Evolutionary conservation across 2,329 filamentous ascomycete species (phyloP).

Genomic region (Pseudogymnoascus sp.): DNA sequence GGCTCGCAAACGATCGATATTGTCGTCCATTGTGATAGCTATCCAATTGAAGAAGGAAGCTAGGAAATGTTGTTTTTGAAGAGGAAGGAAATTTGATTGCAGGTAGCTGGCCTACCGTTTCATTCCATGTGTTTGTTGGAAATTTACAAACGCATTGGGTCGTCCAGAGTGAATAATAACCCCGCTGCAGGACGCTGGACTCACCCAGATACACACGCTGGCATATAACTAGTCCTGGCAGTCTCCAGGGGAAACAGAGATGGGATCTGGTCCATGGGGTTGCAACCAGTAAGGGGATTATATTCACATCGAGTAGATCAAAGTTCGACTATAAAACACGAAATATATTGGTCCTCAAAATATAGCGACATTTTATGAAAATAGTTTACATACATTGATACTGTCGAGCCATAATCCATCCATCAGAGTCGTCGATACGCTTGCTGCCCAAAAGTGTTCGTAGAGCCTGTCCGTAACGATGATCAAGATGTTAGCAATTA

Average conservation of each 20-base stretch:
- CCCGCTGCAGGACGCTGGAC: not conserved
- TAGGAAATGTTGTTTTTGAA: not conserved
- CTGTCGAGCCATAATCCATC: not conserved
- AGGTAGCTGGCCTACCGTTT: not conserved
- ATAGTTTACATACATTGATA: not conserved
- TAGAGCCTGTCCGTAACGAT: not conserved
- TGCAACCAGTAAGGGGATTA: not conserved
- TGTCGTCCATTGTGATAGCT: slow-evolving; percentile 9
- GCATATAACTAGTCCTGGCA: not conserved
- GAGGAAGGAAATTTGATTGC: not conserved
- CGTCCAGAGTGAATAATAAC: not conserved
- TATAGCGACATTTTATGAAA: not conserved
- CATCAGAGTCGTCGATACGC: not conserved
- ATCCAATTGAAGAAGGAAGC: not conserved
- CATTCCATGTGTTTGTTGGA: not conserved
- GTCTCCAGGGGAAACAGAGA: not conserved
- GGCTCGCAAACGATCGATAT: slow-evolving; percentile 15
- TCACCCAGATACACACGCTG: not conserved
- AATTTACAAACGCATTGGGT: not conserved
- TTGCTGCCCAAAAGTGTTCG: not conserved
- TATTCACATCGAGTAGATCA: not conserved
- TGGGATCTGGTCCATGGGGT: not conserved
- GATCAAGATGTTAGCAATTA: not conserved
- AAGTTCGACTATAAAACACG: not conserved
- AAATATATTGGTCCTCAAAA: not conserved